Base-by-base conservation (phyloP, 495 filamentous ascomycete genomes). In the Podospora conica region DNA sequence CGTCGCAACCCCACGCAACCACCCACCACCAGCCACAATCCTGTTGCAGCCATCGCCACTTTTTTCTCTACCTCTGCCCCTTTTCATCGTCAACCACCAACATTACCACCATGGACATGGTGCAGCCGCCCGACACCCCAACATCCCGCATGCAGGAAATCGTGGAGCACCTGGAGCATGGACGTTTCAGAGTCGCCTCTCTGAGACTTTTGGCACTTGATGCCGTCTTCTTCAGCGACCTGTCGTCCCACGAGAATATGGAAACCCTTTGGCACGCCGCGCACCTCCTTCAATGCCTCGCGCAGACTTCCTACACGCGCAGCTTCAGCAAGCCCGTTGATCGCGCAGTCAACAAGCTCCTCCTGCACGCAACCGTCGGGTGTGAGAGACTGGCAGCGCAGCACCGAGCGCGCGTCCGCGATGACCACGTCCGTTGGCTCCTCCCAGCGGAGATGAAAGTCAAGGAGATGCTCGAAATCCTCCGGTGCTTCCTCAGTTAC, bases 261-360 rank as follows among this genome's bases (percentile, higher is more conserved):
- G 11, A 18, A 18, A 53, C 60, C 7, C 22, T 61, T 5, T n/a
- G 29, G 23, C 31, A 61, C 18, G 40, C 9, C 9, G 40, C 29
- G 10, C 18, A 33, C 60, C 60, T 61, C 31, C 48, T 61, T 23
- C 60, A 61, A 25, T 29, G 40, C 40, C 33, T 61, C 20, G 48
- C 25, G 23, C 29, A 61, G 22, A 61, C 40, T 21, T 48, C 31
- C 21, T 61, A 61, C 40, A 24, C 22, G 9, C 23, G 60, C 11
- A 23, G 60, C 28, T 61, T 61, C 33, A 61, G 60, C 60, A 61
- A 61, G 21, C 60, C 60, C 2, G 60, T 61, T 3, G 60, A 61
- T 33, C 31, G 40, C 18, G 60, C 60, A 21, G 18, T 61, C 60
- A 53, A 33, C 60, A 61, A 53, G 6, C 60, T 61, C 20, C 60